These are phyloP conservation scores for Hansenula sp. DNA, from an alignment of 1,139 yeast genomes.

Conservation along the genomic window DNA sequence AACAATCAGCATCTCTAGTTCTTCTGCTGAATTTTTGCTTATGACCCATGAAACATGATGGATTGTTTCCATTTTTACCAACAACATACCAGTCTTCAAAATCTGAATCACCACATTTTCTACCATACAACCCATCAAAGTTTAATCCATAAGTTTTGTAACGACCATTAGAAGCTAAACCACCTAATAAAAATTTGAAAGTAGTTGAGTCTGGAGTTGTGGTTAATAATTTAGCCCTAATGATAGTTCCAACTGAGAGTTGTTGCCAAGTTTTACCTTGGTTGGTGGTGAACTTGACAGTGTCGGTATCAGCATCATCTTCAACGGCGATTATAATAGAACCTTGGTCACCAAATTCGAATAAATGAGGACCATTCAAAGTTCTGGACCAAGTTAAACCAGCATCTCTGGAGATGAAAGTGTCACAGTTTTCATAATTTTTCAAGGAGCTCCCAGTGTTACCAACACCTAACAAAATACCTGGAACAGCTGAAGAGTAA, in stretches of 20 bases:
- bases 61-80: slow-evolving; percentile 35
- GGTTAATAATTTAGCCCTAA: slow-evolving; percentile 47
- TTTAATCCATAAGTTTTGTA: slow-evolving; percentile 39
- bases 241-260: slow-evolving; percentile 40
- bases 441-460: slow-evolving; percentile 37
- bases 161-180: slow-evolving; percentile 31
- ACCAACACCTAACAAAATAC: slow-evolving; percentile 62
- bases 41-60: slow-evolving; percentile 65
- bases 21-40: slow-evolving; percentile 64
- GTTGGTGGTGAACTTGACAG: slow-evolving; percentile 58
- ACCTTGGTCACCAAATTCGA: slow-evolving; percentile 77
- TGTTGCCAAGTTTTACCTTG: slow-evolving; percentile 69
- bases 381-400: slow-evolving; percentile 68
- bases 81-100: slow-evolving; percentile 62
- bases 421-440: slow-evolving; percentile 30
- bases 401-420: slow-evolving; percentile 72
- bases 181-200: slow-evolving; percentile 50
- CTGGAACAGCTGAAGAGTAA: slow-evolving; percentile 64
- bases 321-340: slow-evolving; percentile 61
- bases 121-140: slow-evolving; percentile 51
- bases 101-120: slow-evolving; percentile 50
- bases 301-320: slow-evolving; percentile 26
- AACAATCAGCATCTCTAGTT: slow-evolving; percentile 62
- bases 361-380: slow-evolving; percentile 50
- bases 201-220: slow-evolving; percentile 69